phyloP scores from a whole-genome alignment of 192 early-diverging fungal species.

The Entophlyctis luteolus region DNA sequence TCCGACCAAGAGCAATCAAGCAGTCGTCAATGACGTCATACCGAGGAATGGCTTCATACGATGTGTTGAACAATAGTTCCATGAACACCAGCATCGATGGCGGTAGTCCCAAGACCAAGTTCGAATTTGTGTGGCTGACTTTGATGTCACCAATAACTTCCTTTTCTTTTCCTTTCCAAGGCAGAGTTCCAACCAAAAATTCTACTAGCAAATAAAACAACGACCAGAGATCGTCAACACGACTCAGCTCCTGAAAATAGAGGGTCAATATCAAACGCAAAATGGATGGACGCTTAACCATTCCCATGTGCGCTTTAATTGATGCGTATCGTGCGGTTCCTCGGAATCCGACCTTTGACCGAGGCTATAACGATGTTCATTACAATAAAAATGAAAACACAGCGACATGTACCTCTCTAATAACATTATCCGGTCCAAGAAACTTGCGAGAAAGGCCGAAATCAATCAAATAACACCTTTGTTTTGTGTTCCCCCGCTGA shows the following conservation, averaged over 20 bases:
- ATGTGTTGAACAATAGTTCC: slow-evolving; percentile 5
- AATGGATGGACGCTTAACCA: slow-evolving; percentile 1
- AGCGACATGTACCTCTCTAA: slow-evolving; percentile 32
- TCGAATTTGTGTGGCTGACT: slow-evolving; percentile 11
- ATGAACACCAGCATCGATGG: slow-evolving; percentile 9
- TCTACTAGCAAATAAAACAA: slow-evolving; percentile 55
- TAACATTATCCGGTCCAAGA: slow-evolving; percentile 18
- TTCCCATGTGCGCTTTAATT: slow-evolving; percentile 40
- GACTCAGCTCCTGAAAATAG: slow-evolving; percentile 40
- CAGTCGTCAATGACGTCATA: slow-evolving; percentile 15
- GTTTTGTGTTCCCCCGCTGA: not conserved
- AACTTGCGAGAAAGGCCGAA: slow-evolving; percentile 50
- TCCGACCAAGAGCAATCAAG: not conserved
- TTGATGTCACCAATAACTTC: slow-evolving; percentile 44
- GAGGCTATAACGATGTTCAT: slow-evolving; percentile 25
- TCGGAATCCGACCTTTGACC: slow-evolving; percentile 51
- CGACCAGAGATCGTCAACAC: slow-evolving; percentile 58
- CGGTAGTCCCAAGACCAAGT: slow-evolving; percentile 26
- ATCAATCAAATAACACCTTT: slow-evolving; percentile 48
- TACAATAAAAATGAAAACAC: not conserved
- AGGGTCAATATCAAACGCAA: too few species aligned
- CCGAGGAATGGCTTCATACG: slow-evolving; percentile 3
- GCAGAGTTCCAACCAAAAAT: slow-evolving; percentile 46
- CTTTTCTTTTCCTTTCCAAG: slow-evolving; percentile 60
- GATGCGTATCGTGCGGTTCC: slow-evolving; percentile 59